Evolutionary conservation across 1,139 yeast genomes (phyloP), one percentile per base, ranked within the genome.

Genomic region (Sugiyamaella neomexicana): DNA sequence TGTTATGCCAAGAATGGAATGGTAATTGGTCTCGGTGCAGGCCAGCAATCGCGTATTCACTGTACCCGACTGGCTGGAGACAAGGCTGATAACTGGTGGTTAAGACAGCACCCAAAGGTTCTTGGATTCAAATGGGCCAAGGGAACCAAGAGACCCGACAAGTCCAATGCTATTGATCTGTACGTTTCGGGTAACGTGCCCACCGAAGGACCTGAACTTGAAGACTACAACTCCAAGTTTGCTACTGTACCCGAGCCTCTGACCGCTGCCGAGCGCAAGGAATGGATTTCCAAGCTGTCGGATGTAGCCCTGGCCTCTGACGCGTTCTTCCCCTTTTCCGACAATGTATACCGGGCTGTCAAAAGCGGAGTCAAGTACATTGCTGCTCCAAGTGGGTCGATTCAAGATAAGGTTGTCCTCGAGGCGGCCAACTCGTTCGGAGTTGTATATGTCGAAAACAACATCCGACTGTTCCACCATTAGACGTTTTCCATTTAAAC

Each of bases 251-350:
- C 99, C 64, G 80, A 75, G 63, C 97, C 97, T 56, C 80, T 93
- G 66, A 84, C 96, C 55, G 75, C 75, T 39, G 84, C 80, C 63
- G 99, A 95, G 79, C 89, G 95, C 76, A 76, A 77, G 62, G 96
- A 88, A 66, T 93, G 98, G 98, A 75, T 86, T 63, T 68, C 76
- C 60, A 83, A 90, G 76, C 80, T 89, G 71, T 81, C 76, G 58
- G 84, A 88, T 65, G 99, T 95, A 58, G 91, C 98, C 8, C 80
- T 90, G 65, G 86, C 97, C 15, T 89, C 97, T 2, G 99, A 93
- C 72, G 99, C 99, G 40, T 93, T 93, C 82, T 93, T 93, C 95
- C 99, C 99, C 75, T 93, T 93, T 93, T 95, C 98, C 62, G 99
- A 93, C 75, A 93, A 95, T 69, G 97, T 95, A 65, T 90, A 91